Conservation (phyloP, 306 rosid species). For the Lathyrus sativus region DNA sequence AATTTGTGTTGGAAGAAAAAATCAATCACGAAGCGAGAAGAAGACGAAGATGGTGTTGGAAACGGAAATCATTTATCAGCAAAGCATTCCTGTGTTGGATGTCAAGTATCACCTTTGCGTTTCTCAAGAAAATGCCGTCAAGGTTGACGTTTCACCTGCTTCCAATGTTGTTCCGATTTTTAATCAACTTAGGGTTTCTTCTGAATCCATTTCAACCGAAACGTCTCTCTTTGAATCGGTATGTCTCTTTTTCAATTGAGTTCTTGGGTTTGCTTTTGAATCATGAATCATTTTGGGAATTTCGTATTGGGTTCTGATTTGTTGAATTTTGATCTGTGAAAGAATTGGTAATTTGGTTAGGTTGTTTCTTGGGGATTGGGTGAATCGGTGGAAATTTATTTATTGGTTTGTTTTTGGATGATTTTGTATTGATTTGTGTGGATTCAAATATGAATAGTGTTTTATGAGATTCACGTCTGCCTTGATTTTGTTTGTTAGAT, state of each 20-base stretch:
- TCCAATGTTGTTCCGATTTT: slow-evolving; percentile 52
- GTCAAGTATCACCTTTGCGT: slow-evolving; percentile 63
- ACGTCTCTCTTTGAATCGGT: slow-evolving; percentile 48
- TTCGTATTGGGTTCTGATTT: background rate
- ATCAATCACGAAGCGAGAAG: background rate
- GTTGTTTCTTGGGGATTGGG: background rate
- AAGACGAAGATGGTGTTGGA: slow-evolving; percentile 52
- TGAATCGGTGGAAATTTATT: background rate
- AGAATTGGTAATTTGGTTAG: background rate
- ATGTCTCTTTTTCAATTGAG: background rate
- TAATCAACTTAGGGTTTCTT: slow-evolving; percentile 39
- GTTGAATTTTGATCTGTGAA: slow-evolving; percentile 20
- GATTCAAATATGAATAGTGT: slow-evolving; percentile 13
- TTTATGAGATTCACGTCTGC: background rate
- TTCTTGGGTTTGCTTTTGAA: slow-evolving; percentile 6
- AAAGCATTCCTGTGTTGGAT: slow-evolving; percentile 50
- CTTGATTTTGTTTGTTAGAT: background rate
- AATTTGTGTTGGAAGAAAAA: background rate
- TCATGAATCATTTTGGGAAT: background rate
- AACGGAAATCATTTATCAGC: slow-evolving; percentile 59
- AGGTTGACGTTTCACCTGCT: slow-evolving; percentile 49
- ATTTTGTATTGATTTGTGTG: background rate
- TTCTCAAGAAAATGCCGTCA: slow-evolving; percentile 47
- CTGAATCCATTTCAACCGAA: slow-evolving; percentile 44
- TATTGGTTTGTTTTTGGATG: background rate